These are phyloP conservation scores for Kwoniella dendrophila DNA, from an alignment of 768 basidiomycete genomes.

Conservation along the genomic window DNA sequence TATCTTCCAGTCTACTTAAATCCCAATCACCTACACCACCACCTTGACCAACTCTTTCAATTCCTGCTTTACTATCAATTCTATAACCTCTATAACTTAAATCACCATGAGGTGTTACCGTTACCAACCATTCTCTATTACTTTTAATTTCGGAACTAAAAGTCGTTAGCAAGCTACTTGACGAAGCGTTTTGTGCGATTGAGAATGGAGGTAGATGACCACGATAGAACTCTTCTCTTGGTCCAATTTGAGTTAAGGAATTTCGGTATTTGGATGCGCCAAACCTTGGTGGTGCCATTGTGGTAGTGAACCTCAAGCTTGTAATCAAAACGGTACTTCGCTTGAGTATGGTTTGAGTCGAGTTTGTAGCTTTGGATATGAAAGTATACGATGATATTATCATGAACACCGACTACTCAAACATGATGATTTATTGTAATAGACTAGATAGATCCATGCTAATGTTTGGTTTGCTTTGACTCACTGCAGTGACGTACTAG, in stretches of 20 bases:
- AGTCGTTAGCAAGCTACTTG: conserved; percentile 25
- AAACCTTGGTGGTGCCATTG: conserved; percentile 24
- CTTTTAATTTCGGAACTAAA: conserved; percentile 46
- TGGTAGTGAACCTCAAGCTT: background rate
- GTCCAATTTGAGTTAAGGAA: conserved; percentile 25
- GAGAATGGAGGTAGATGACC: conserved; percentile 19
- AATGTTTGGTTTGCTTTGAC: too few relatives aligned
- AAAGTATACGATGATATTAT: too few relatives aligned
- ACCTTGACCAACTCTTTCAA: conserved; percentile 33
- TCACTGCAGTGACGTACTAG: too few relatives aligned
- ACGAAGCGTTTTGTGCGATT: conserved; percentile 14
- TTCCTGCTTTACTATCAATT: background rate
- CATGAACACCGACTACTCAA: too few relatives aligned
- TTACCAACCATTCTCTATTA: conserved; percentile 39
- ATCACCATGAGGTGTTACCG: conserved; percentile 36
- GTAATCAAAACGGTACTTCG: background rate
- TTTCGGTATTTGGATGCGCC: conserved; percentile 47
- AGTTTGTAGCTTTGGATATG: too few relatives aligned
- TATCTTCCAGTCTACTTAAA: conserved; percentile 36
- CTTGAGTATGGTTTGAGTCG: too few relatives aligned
- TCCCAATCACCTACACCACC: conserved; percentile 50
- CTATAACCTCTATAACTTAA: conserved; percentile 29
- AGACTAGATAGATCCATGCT: too few relatives aligned
- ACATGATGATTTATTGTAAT: too few relatives aligned
- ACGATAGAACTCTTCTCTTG: conserved; percentile 41